Base-by-base conservation (phyloP, 176 grass and related monocot genomes). In the Raddia distichophylla region DNA sequence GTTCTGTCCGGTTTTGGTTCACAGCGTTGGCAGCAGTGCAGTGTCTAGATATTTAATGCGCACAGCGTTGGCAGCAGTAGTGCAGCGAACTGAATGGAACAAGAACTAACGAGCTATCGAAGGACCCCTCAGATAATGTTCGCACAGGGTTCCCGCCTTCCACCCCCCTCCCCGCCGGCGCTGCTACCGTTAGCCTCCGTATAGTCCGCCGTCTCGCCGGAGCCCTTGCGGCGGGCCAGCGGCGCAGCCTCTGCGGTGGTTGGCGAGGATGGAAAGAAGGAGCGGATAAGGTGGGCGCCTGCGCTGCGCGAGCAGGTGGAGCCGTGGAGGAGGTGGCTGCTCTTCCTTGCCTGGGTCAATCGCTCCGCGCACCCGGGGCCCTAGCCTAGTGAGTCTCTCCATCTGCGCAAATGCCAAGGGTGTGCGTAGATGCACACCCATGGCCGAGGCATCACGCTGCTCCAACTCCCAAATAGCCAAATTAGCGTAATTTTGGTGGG, bases 321-420 rank as follows among this genome's bases (percentile, higher is more conserved):
- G 67, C 83, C n/a, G 75, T 73, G 74, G 90, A 91, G 67, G 90
- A 88, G 57, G 74, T 65, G 16, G 59, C 80, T 49, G 83, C 82
- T 94, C 68, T 60, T 89, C 49, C 80, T 74, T 22, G 59, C 68
- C 71, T 57, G 64, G 32, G 88, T 88, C 27, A 79, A 79, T 60
- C 61, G 64, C 65, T 90, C 88, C 14, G 85, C 85, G 40, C 2
- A 66, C 40, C 71, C 80, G 50, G 78, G 84, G 33, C 79, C 78
- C 54, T 68, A 83, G 10, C 74, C 64, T 63, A 55, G 82, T 34
- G 72, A 84, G 45, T 80, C 86, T 16, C 34, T 54, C 53, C 53
- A 18, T 55, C 6, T 7, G 15, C 16, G 54, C 54, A n/a, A 50
- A 71, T 78, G 63, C 54, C 16, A 56, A 18, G 16, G 8, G 54